Percentiles rank a stretch among this genome's conserved stretches.
phyloP scores from a whole-genome alignment of 2,329 filamentous ascomycete genomes.

The Stachybotrys elegans region DNA sequence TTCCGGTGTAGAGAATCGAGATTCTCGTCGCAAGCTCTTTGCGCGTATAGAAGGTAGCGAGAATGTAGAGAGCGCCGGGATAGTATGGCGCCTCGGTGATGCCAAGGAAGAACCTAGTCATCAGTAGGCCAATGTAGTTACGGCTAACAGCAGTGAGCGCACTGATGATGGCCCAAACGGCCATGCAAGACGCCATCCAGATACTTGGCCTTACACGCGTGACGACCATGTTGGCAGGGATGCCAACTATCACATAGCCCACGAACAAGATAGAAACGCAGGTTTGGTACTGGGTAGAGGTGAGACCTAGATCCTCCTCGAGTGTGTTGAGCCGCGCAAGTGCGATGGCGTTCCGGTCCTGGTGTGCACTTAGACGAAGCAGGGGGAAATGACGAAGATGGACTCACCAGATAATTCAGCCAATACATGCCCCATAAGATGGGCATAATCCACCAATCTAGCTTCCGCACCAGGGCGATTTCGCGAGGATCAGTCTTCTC shows the following conservation, averaged over 20 bases:
- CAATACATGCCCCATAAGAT: constrained; percentile 25
- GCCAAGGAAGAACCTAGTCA: constrained; percentile 36
- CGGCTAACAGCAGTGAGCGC: constrained; percentile 37
- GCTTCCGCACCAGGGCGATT: constrained; percentile 31
- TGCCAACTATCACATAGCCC: constrained; percentile 36
- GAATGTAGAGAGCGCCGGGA: constrained; percentile 41
- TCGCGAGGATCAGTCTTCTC: constrained; percentile 20
- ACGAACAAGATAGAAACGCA: constrained; percentile 17
- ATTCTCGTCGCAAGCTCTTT: constrained; percentile 58
- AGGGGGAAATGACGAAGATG: background rate
- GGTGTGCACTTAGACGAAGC: background rate
- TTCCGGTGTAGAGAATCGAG: constrained; percentile 52
- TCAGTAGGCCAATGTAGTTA: constrained; percentile 40
- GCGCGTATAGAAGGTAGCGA: constrained; percentile 52
- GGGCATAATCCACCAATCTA: constrained; percentile 29
- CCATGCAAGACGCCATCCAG: constrained; percentile 32
- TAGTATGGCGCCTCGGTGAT: constrained; percentile 47
- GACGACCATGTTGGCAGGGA: constrained; percentile 33
- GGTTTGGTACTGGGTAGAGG: constrained; percentile 11
- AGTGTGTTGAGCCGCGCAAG: background rate
- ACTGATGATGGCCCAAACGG: constrained; percentile 38
- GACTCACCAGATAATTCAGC: constrained; percentile 10
- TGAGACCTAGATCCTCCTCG: constrained; percentile 8
- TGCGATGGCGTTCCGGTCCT: background rate
- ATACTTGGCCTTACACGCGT: constrained; percentile 29